Conservation (phyloP, 306 rosid species). For the Calophaca sinica region DNA sequence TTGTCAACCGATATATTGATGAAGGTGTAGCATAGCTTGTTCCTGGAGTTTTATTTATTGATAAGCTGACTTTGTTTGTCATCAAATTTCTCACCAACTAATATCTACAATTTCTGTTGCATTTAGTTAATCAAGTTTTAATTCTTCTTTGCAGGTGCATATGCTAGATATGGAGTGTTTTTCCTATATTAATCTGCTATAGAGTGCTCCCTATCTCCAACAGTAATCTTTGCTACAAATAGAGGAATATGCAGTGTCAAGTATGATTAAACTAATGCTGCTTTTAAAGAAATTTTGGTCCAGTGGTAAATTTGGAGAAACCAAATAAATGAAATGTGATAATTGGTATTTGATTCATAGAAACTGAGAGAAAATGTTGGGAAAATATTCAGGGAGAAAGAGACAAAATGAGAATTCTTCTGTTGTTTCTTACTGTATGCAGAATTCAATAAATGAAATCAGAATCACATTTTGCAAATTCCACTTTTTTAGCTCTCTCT, state of each 20-base stretch:
- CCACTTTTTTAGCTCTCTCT: too few relatives aligned
- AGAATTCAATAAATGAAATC: too few relatives aligned
- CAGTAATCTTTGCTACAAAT: constrained; percentile 91
- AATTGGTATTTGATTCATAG: too few relatives aligned
- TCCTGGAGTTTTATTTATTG: constrained; percentile 85
- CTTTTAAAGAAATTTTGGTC: too few relatives aligned
- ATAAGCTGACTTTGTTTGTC: constrained; percentile 55
- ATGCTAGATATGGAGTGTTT: constrained; percentile 51
- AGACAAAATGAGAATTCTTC: too few relatives aligned
- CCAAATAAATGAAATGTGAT: too few relatives aligned
- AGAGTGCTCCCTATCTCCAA: constrained; percentile 92
- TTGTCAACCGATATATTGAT: constrained; percentile 86
- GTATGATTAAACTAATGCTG: too few relatives aligned
- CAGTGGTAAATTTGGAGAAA: too few relatives aligned
- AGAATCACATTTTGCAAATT: too few relatives aligned
- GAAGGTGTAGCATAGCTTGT: constrained; percentile 98
- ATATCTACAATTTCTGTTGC: constrained; percentile 12
- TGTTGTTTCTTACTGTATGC: too few relatives aligned
- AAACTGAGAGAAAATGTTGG: too few relatives aligned
- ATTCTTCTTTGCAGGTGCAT: constrained; percentile 68
- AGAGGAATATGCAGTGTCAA: constrained; percentile 48
- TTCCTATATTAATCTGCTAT: constrained; percentile 82
- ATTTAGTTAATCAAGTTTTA: background rate
- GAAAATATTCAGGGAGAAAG: too few relatives aligned
- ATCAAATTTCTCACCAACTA: background rate